Evolutionary conservation across 805 yeast genomes (phyloP).

Genomic region (Lachancea sp.): DNA sequence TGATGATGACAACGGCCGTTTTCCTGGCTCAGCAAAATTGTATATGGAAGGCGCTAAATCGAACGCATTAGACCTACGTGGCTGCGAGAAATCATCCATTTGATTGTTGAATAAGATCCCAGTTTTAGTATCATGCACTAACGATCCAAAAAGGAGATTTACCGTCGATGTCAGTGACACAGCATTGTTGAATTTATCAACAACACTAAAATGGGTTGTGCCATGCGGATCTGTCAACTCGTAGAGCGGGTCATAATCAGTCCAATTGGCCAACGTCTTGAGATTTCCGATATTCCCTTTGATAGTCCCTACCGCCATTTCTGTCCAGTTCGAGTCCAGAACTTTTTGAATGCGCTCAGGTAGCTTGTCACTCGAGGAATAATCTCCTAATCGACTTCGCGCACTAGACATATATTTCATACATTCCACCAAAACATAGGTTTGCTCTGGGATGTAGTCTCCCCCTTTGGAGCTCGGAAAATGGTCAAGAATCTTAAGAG

Average conservation of each 20-base stretch:
- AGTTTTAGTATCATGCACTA: constrained; percentile 72
- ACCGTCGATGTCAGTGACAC: constrained; percentile 86
- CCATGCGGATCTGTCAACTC: constrained; percentile 81
- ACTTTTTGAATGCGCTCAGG: constrained; percentile 40
- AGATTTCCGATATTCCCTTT: constrained; percentile 34
- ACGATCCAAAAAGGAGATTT: constrained; percentile 75
- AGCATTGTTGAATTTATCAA: constrained; percentile 70
- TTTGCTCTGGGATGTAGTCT: constrained; percentile 43
- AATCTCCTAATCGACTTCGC: constrained; percentile 82
- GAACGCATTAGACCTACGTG: constrained; percentile 65
- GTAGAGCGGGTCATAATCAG: constrained; percentile 71
- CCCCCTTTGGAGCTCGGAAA: constrained; percentile 37
- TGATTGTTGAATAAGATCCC: constrained; percentile 82
- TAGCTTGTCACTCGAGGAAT: constrained; percentile 22
- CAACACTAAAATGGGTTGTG: constrained; percentile 77
- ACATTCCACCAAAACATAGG: constrained; percentile 70
- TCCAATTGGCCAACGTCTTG: constrained; percentile 57
- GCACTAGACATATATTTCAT: constrained; percentile 94
- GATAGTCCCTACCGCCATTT: constrained; percentile 43
- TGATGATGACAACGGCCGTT: constrained; percentile 79
- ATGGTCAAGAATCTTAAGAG: constrained; percentile 55
- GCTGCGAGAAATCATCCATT: constrained; percentile 90
- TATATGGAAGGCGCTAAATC: constrained; percentile 73
- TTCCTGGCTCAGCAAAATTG: constrained; percentile 68
- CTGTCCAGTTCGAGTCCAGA: constrained; percentile 52